phyloP scores from a whole-genome alignment of 2,329 filamentous ascomycete species.

The Fusarium pseudograminearum region DNA sequence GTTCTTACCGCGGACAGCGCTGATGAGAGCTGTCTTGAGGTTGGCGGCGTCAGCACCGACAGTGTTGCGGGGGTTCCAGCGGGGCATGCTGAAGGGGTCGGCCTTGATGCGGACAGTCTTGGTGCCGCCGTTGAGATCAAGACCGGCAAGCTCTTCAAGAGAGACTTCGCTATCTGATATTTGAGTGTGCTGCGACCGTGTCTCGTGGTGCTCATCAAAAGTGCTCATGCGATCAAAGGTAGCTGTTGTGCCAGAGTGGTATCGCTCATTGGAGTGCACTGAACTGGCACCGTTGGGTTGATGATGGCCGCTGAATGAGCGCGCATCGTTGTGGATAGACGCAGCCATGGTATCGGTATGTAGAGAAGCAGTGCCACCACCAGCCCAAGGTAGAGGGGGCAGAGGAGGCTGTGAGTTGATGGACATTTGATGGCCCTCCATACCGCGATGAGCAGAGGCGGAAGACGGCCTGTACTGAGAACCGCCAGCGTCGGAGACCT shows the following conservation, averaged over 20 bases:
- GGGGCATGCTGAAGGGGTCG: constrained; percentile 64
- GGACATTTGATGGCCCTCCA: constrained; percentile 33
- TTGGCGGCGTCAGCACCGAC: constrained; percentile 57
- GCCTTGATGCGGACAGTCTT: constrained; percentile 62
- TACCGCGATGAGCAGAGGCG: constrained; percentile 41
- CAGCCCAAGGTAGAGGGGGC: constrained; percentile 46
- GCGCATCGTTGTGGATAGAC: constrained; percentile 23
- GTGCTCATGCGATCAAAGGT: constrained; percentile 48
- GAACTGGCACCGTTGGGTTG: constrained; percentile 49
- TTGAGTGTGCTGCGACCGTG: constrained; percentile 43
- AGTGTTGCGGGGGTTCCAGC: constrained; percentile 62
- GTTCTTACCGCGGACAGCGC: constrained; percentile 68
- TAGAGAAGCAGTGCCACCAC: constrained; percentile 34
- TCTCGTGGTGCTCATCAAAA: constrained; percentile 50
- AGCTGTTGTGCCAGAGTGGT: constrained; percentile 44
- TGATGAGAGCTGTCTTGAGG: constrained; percentile 62
- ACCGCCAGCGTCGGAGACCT: constrained; percentile 27
- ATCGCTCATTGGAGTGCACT: constrained; percentile 49
- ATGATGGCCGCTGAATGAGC: constrained; percentile 25
- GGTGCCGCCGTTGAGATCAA: constrained; percentile 56
- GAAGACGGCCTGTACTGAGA: constrained; percentile 46
- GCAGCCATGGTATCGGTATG: constrained; percentile 29
- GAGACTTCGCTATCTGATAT: constrained; percentile 46
- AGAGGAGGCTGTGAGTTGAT: constrained; percentile 38
- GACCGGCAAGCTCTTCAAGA: constrained; percentile 51